Base-by-base conservation (phyloP, 2,329 filamentous ascomycete genomes). In the Bipolaris cookei region DNA sequence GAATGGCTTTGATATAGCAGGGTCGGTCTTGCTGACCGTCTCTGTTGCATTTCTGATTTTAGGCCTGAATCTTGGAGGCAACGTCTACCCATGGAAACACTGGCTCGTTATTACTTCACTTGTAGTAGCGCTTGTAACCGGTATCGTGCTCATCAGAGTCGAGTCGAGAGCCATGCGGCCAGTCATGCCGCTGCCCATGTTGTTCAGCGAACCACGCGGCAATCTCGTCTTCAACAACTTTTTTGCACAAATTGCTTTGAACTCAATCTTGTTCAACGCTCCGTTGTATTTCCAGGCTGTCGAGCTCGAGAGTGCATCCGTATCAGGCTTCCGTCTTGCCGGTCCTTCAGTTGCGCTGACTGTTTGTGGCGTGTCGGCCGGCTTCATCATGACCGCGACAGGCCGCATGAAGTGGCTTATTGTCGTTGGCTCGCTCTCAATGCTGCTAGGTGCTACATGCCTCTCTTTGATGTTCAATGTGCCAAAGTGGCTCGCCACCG, bases 301-400 rank as follows among this genome's bases (percentile, higher is more conserved):
- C 30, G 76, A 77, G 44, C 72, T 78, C 18, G 86, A 88, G 56
- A 84, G 82, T 5, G 87, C 90, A 14, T 91, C 90, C 0, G 79
- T 82, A 21, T 91, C 90, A 0, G 90, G 90, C n/a, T 83, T 92
- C 25, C 84, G 87, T 41, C 86, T 93, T 51, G 82, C 90, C 18
- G 79, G 88, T 6, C 86, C 88, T 4, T 86, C 86, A 0, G 64
- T 87, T 23, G 83, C 74, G 3, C 69, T 77, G 25, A 79, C 75
- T 1, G 61, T 79, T 35, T 78, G 75, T 43, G 77, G 77, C 21
- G 75, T 81, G 13, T 72, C 72, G 4, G 67, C 73, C 11, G 79
- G 79, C 28, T 77, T 79, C 62, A 77, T 78, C 56, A 80, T 81
- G 71, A 79, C 77, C 1, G 70, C 71, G 14, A 80, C 78, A 0